A percentile compares a stretch with the other conserved stretches of the same genome.
phyloP scores from a whole-genome alignment of 208 protist species.

The Wallacemonas sp. region DNA sequence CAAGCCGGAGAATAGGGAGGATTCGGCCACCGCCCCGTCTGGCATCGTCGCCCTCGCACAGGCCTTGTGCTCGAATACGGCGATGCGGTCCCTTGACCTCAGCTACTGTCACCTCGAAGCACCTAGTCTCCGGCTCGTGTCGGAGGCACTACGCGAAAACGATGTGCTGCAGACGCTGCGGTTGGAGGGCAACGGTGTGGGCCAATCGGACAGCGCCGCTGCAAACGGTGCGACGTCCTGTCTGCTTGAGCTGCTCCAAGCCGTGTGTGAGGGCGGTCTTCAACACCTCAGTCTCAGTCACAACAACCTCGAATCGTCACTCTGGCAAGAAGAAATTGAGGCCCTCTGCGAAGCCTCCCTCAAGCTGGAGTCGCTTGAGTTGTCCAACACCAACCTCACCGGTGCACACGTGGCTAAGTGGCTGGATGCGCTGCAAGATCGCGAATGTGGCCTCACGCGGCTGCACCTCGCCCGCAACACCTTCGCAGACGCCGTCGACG shows the following conservation, averaged over 20 bases:
- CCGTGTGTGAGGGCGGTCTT: constrained; percentile 28
- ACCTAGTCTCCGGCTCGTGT: constrained; percentile 36
- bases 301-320: constrained; percentile 54
- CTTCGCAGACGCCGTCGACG: constrained; percentile 30
- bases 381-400: constrained; percentile 43
- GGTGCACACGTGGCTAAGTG: constrained; percentile 47
- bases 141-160: constrained; percentile 43
- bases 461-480: constrained; percentile 64
- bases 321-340: constrained; percentile 51
- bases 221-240: constrained; percentile 29
- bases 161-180: constrained; percentile 34
- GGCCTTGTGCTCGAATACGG: constrained; percentile 43
- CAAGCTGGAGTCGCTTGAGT: constrained; percentile 43
- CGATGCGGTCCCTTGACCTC: constrained; percentile 58
- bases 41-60: constrained; percentile 48
- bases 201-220: constrained; percentile 12
- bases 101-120: constrained; percentile 61
- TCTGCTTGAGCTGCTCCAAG: constrained; percentile 35
- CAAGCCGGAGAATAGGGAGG: constrained; percentile 12
- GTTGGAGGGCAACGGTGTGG: constrained; percentile 73
- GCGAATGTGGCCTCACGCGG: constrained; percentile 20
- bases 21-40: constrained; percentile 26
- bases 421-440: constrained; percentile 19
- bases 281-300: constrained; percentile 55
- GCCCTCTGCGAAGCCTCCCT: constrained; percentile 36